Evolutionary conservation across 495 filamentous ascomycete genomes (phyloP).

Genomic region (Penicillium ucsense): DNA sequence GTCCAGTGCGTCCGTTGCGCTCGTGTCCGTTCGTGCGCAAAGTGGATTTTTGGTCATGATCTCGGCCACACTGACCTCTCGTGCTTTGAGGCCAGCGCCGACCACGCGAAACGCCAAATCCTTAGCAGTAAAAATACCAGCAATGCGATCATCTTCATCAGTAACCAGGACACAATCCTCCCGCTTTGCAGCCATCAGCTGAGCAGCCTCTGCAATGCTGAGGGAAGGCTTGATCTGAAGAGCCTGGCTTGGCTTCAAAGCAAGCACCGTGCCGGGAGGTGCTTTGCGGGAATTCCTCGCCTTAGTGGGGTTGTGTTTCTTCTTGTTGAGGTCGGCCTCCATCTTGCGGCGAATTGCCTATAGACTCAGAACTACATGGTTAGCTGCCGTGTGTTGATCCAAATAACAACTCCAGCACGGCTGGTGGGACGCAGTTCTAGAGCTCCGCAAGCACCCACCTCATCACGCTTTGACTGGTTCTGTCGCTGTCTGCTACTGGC

Average conservation of each 20-base stretch:
- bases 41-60: conserved; percentile 99
- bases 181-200: conserved; percentile 97
- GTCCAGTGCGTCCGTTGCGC: conserved; percentile 92
- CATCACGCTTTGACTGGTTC: conserved; percentile 95
- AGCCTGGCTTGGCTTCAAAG: conserved; percentile 87
- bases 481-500: conserved; percentile 73
- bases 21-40: conserved; percentile 94
- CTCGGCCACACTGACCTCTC: conserved; percentile 82
- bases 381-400: neutral
- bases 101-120: conserved; percentile 97
- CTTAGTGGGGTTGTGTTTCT: conserved; percentile 68
- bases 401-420: neutral
- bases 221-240: conserved; percentile 96
- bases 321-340: conserved; percentile 96
- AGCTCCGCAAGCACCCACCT: conserved; percentile 51
- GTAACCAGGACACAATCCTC: conserved; percentile 99
- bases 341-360: conserved; percentile 95
- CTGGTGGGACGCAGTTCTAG: neutral
- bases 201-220: conserved; percentile 91
- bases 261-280: conserved; percentile 89
- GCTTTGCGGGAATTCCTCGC: conserved; percentile 83
- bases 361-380: neutral
- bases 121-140: conserved; percentile 98
- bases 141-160: conserved; percentile 93
- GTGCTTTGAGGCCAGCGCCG: conserved; percentile 82